Evolutionary conservation across 208 protist genomes (phyloP), one percentile per base, ranked within the genome.

Genomic region (Polymyxa betae): DNA sequence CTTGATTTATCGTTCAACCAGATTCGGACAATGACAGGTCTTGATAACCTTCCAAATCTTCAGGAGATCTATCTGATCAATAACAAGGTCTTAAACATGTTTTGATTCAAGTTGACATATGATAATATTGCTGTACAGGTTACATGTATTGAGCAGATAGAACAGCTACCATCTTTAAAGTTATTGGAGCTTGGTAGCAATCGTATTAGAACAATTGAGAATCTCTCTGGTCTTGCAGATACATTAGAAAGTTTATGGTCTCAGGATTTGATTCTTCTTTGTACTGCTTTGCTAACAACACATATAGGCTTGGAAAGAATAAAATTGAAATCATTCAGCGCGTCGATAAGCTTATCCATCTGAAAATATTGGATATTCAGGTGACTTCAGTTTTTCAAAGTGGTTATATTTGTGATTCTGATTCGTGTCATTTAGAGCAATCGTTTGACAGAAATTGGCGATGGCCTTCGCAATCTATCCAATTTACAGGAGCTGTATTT

Each of bases 401-500:
- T 24, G 49, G 12, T 60, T 24, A 29, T 60, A 24, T 60, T 24
- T 60, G 5, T 24, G 24, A 60, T 60, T 29, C 49, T 60, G 49
- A 29, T 60, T 60, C 49, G 24, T 29, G 5, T 29, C 24, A 24
- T 29, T 60, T 35, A 82, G 72, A 82, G 72, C 40, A 82, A 82
- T 35, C 72, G 72, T 12, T 35, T 82, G 16, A 82, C 72, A 43
- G n/a, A 35, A 35, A 82, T 82, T 35, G 72, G 72, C 16, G 72
- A 82, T 5, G 72, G 72, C n/a, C 72, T 82, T 35, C 5, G 12
- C 5, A 82, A 35, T 35, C n/a, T 82, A 12, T 45, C 72, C 5
- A 82, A 82, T 82, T 35, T 82, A 43, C 72, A 43, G n/a, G 72
- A 82, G n/a, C n/a, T 82, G 72, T 82, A 82, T 82, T n/a, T 82